Conservation (phyloP, 2,329 filamentous ascomycete genomes). For the Hypomyces perniciosus region DNA sequence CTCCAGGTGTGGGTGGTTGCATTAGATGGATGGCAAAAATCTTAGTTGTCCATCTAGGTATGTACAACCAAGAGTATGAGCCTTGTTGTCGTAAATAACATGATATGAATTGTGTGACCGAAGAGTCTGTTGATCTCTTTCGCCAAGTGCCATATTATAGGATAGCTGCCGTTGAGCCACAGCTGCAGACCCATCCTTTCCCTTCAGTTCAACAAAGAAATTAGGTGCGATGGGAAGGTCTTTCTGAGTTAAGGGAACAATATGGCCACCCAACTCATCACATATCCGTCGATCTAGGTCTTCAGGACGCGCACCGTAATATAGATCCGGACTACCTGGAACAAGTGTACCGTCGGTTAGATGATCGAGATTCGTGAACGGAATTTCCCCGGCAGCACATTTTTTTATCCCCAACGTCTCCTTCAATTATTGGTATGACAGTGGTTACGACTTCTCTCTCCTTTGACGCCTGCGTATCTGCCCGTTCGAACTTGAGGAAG, state of each 20-base stretch:
- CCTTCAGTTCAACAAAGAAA: constrained; percentile 34
- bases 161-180: constrained; percentile 27
- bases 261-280: constrained; percentile 18
- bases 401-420: constrained; percentile 17
- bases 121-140: constrained; percentile 29
- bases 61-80: constrained; percentile 23
- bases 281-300: constrained; percentile 23
- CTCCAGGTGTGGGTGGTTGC: constrained; percentile 21
- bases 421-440: constrained; percentile 29
- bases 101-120: constrained; percentile 27
- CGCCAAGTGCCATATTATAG: constrained; percentile 30
- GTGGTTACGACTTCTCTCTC: constrained; percentile 27
- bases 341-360: constrained; percentile 30
- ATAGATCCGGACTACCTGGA: constrained; percentile 27
- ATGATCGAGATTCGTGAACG: constrained; percentile 31
- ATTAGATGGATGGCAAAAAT: constrained; percentile 32
- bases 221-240: constrained; percentile 31
- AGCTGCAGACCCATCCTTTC: constrained; percentile 22
- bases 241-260: constrained; percentile 28
- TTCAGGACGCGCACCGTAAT: constrained; percentile 26
- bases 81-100: constrained; percentile 29
- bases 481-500: constrained; percentile 25
- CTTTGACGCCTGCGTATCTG: constrained; percentile 24
- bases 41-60: constrained; percentile 32
- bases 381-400: constrained; percentile 20